These are phyloP conservation scores for Tanozyma kutaoensis DNA, from an alignment of 805 yeast species.

Conservation along the genomic window DNA sequence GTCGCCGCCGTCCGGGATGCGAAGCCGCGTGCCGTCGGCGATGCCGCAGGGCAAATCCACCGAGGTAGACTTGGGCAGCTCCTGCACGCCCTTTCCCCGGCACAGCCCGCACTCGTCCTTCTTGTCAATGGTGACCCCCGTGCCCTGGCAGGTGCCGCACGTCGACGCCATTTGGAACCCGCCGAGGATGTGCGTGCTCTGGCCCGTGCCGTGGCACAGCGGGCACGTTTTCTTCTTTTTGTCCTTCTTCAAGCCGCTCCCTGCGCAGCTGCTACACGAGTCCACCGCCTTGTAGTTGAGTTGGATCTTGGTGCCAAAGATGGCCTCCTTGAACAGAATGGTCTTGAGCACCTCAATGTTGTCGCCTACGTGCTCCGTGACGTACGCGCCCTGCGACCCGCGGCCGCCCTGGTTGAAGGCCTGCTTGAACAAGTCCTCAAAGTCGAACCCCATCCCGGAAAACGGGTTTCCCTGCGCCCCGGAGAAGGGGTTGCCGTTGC, in stretches of 20 bases:
- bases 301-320: constrained; percentile 58
- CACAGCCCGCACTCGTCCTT: constrained; percentile 67
- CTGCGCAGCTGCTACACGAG: constrained; percentile 67
- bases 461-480: constrained; percentile 32
- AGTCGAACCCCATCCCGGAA: constrained; percentile 38
- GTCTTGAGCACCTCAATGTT: constrained; percentile 70
- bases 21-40: constrained; percentile 71
- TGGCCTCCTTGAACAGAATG: constrained; percentile 73
- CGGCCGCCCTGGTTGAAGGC: constrained; percentile 32
- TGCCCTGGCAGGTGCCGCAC: constrained; percentile 77
- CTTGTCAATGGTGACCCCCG: constrained; percentile 65
- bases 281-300: constrained; percentile 65
- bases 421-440: constrained; percentile 32
- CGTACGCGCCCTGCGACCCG: constrained; percentile 27
- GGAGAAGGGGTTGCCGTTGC: constrained; percentile 18
- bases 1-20: constrained; percentile 84
- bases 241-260: constrained; percentile 74
- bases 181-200: constrained; percentile 73
- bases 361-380: constrained; percentile 79
- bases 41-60: constrained; percentile 86
- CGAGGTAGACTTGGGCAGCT: constrained; percentile 52
- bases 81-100: constrained; percentile 80
- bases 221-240: constrained; percentile 67
- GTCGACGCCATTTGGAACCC: constrained; percentile 97
- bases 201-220: constrained; percentile 89